Conservation (phyloP, 2,329 filamentous ascomycete genomes). For the Dothideomycetes sp. region DNA sequence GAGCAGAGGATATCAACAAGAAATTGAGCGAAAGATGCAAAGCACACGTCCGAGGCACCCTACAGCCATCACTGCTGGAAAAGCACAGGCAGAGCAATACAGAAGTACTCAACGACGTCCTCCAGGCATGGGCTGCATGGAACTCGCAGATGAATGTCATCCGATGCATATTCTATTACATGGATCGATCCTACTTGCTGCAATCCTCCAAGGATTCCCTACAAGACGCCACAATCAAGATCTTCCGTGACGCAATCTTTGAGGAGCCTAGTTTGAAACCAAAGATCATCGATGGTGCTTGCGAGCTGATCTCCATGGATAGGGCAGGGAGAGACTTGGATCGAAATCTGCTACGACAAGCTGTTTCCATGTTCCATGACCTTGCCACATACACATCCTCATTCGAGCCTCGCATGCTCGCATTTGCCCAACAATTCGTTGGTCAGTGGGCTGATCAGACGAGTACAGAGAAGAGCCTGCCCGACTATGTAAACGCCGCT, state of each 20-base stretch:
- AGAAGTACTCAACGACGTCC: slow-evolving; percentile 52
- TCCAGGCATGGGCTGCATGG: slow-evolving; percentile 67
- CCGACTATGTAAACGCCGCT: slow-evolving; percentile 65
- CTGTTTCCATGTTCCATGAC: slow-evolving; percentile 39
- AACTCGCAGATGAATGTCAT: slow-evolving; percentile 66
- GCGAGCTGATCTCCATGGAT: slow-evolving; percentile 65
- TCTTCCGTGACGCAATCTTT: slow-evolving; percentile 61
- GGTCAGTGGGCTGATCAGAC: slow-evolving; percentile 58
- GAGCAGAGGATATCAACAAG: slow-evolving; percentile 58
- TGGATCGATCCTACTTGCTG: slow-evolving; percentile 82
- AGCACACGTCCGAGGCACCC: slow-evolving; percentile 45
- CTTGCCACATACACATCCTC: slow-evolving; percentile 39
- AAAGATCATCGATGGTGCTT: slow-evolving; percentile 60
- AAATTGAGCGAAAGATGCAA: slow-evolving; percentile 59
- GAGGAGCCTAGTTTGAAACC: slow-evolving; percentile 42
- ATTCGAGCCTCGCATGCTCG: slow-evolving; percentile 71
- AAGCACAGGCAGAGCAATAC: slow-evolving; percentile 50
- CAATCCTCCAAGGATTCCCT: slow-evolving; percentile 64
- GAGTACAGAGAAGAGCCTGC: slow-evolving; percentile 53
- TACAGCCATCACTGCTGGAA: slow-evolving; percentile 53
- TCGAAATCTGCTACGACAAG: slow-evolving; percentile 58
- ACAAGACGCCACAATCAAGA: slow-evolving; percentile 67
- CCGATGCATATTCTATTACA: slow-evolving; percentile 83
- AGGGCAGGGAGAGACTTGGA: slow-evolving; percentile 50
- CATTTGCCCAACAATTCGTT: slow-evolving; percentile 59